Evolutionary conservation across 2,329 filamentous ascomycete species (phyloP).

Genomic region (Diaporthe aspalathi): DNA sequence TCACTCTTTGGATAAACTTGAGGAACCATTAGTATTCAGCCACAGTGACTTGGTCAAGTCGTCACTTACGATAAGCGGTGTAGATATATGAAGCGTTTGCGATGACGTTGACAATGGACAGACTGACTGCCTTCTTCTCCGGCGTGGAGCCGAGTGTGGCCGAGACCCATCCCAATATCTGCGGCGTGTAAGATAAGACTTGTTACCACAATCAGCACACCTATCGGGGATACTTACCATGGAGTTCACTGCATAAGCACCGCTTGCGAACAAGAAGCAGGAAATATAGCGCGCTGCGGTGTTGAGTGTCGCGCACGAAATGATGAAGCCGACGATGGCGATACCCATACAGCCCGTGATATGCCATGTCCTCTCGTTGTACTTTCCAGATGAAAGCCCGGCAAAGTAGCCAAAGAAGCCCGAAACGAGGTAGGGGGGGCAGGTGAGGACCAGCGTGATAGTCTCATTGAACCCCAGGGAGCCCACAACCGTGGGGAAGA

Average conservation of each 20-base stretch:
- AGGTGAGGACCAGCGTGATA: slow-evolving; percentile 56
- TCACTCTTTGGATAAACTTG: slow-evolving; percentile 3
- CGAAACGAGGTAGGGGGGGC: slow-evolving; percentile 59
- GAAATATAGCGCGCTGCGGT: slow-evolving; percentile 47
- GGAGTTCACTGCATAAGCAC: slow-evolving; percentile 54
- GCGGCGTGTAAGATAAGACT: rapidly evolving
- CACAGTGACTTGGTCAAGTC: rapidly evolving
- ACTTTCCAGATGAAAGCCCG: slow-evolving; percentile 55
- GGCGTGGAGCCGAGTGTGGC: slow-evolving; percentile 55
- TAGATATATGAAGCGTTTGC: background rate
- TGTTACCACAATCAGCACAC: rapidly evolving
- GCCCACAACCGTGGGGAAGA: slow-evolving; percentile 48
- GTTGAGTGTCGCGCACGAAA: slow-evolving; percentile 47
- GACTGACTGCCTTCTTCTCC: slow-evolving; percentile 55
- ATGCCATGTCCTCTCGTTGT: slow-evolving; percentile 57
- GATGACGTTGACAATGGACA: background rate
- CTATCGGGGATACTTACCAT: slow-evolving; percentile 39
- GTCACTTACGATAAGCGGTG: slow-evolving; percentile 1
- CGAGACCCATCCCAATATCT: slow-evolving; percentile 55
- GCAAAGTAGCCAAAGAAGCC: slow-evolving; percentile 55
- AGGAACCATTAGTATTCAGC: background rate
- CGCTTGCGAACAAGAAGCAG: slow-evolving; percentile 51
- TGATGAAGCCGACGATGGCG: slow-evolving; percentile 55
- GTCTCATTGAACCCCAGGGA: slow-evolving; percentile 54
- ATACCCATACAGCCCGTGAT: slow-evolving; percentile 52